Conservation (phyloP, 1,284 basidiomycete species). For the Irpex sp. region DNA sequence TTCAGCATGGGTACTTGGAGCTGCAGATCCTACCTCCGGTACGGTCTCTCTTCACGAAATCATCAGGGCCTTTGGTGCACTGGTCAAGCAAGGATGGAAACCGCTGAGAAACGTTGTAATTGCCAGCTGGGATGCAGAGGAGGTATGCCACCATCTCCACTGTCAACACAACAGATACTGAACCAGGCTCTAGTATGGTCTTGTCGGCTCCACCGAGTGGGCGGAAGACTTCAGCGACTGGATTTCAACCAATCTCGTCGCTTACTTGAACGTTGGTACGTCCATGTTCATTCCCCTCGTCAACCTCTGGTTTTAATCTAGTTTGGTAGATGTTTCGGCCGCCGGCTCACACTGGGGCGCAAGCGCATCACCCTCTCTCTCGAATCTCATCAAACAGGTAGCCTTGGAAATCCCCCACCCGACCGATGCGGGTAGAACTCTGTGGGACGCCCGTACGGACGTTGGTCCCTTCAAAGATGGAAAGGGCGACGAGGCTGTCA, state of each 20-base stretch:
- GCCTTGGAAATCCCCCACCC: conserved; percentile 73
- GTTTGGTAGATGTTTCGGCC: conserved; percentile 54
- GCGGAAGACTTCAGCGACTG: conserved; percentile 87
- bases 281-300: conserved; percentile 8
- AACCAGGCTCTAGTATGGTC: conserved; percentile 57
- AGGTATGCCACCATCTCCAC: conserved; percentile 40
- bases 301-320: no score
- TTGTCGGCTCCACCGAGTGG: conserved; percentile 87
- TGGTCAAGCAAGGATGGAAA: conserved; percentile 80
- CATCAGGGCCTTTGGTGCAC: conserved; percentile 73
- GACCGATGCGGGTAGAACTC: conserved; percentile 43
- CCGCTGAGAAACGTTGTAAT: conserved; percentile 87
- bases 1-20: conserved; percentile 54
- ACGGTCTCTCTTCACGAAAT: conserved; percentile 88
- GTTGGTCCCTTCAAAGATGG: conserved; percentile 45
- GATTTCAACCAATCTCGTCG: conserved; percentile 74
- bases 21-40: conserved; percentile 84
- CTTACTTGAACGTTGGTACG: conserved; percentile 83
- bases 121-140: conserved; percentile 93
- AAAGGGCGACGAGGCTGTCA: conserved; percentile 28
- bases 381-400: conserved; percentile 64
- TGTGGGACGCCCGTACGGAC: conserved; percentile 67
- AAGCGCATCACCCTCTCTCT: conserved; percentile 72
- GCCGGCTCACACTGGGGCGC: conserved; percentile 62
- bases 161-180: background rate